Conservation (phyloP, 2,329 filamentous ascomycete species). For the Colletotrichum cordylinicola region DNA sequence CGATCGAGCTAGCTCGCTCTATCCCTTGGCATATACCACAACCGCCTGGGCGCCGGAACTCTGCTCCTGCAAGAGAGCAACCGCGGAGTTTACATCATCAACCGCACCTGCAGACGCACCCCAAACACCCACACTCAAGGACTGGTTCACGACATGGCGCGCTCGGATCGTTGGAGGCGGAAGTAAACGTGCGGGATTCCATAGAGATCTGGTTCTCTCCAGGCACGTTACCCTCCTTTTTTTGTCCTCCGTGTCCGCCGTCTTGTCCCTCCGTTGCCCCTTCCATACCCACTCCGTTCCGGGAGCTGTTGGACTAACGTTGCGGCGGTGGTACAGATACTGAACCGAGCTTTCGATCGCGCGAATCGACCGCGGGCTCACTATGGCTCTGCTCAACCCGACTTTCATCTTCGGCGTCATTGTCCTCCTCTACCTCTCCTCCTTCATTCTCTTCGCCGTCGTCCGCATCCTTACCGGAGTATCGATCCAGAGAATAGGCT, state of each 20-base stretch:
- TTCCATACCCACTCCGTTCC: not conserved
- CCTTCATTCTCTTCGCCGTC: constrained; percentile 93
- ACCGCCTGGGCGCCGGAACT: constrained; percentile 18
- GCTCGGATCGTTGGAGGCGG: constrained; percentile 21
- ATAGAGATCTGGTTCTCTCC: constrained; percentile 18
- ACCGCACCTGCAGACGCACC: not conserved
- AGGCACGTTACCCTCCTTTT: not conserved
- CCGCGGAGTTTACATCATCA: constrained; percentile 11
- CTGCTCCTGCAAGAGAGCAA: not conserved
- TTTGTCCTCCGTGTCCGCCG: not conserved
- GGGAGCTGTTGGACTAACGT: constrained; percentile 1
- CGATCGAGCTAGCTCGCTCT: not conserved
- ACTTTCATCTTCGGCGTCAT: constrained; percentile 87
- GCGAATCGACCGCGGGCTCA: constrained; percentile 24
- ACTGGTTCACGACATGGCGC: constrained; percentile 18
- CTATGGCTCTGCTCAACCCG: constrained; percentile 72
- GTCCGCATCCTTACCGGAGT: constrained; percentile 91
- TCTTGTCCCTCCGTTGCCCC: not conserved
- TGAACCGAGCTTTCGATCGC: constrained; percentile 5
- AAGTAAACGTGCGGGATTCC: constrained; percentile 19
- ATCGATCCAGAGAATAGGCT: constrained; percentile 94
- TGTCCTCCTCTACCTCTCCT: constrained; percentile 86
- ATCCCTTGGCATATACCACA: not conserved
- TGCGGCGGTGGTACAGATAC: constrained; percentile 1
- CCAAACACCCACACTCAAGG: not conserved